phyloP scores from a whole-genome alignment of 306 rosid genomes.

The Casuarina glauca region DNA sequence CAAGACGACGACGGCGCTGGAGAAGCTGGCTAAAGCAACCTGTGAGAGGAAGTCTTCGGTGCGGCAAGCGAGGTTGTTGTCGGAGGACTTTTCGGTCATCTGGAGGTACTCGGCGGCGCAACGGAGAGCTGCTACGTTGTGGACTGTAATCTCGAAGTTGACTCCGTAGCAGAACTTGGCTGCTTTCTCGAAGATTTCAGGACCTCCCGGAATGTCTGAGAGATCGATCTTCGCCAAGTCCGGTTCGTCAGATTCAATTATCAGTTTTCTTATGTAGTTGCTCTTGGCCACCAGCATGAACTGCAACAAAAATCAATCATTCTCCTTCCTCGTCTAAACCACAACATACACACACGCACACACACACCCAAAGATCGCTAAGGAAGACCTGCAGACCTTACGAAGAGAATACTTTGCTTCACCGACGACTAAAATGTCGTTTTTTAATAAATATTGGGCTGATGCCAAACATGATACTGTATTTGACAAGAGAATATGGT shows the following conservation, averaged over 20 bases:
- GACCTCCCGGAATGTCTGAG: slow-evolving; percentile 78
- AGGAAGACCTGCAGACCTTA: slow-evolving; percentile 49
- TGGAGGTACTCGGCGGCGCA: slow-evolving; percentile 83
- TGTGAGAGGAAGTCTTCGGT: slow-evolving; percentile 71
- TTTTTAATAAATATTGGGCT: slow-evolving; percentile 8
- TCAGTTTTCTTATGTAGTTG: slow-evolving; percentile 69
- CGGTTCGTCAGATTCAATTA: slow-evolving; percentile 58
- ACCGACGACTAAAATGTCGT: slow-evolving; percentile 35
- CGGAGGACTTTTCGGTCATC: slow-evolving; percentile 71
- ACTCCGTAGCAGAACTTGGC: slow-evolving; percentile 92
- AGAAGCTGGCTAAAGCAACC: slow-evolving; percentile 62
- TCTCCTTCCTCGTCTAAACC: background rate
- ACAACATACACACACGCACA: background rate
- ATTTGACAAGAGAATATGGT: slow-evolving; percentile 27
- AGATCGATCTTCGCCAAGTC: slow-evolving; percentile 66
- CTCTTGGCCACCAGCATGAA: slow-evolving; percentile 90
- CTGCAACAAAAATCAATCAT: slow-evolving; percentile 33
- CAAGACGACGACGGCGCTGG: slow-evolving; percentile 59
- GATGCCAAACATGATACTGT: slow-evolving; percentile 28
- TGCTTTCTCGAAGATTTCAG: slow-evolving; percentile 79
- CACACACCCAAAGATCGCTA: too few relatives aligned
- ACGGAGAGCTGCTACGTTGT: slow-evolving; percentile 71
- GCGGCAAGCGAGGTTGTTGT: slow-evolving; percentile 65
- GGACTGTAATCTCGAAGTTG: slow-evolving; percentile 81
- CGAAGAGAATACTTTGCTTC: slow-evolving; percentile 78